Base-by-base conservation (phyloP, 768 basidiomycete species). In the Panaeolus cyanescens region DNA sequence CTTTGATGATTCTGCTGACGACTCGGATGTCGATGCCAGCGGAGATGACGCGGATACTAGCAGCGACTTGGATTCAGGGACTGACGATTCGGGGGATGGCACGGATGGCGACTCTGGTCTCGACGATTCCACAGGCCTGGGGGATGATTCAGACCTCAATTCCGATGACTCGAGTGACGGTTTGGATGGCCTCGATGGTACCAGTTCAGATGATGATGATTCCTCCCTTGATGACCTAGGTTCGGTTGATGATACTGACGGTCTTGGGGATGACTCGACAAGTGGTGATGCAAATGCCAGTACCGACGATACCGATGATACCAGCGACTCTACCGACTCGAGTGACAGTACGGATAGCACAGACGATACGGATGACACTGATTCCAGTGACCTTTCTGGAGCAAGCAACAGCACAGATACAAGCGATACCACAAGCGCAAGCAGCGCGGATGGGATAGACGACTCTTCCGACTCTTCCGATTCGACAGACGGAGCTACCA, bases 381-480 rank as follows among this genome's bases (percentile, higher is more conserved):
- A 34, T n/a, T n/a, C n/a, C n/a, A n/a, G n/a, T n/a, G n/a, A n/a
- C n/a, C n/a, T n/a, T n/a, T n/a, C n/a, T n/a, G n/a, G n/a, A n/a
- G n/a, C n/a, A n/a, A n/a, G 25, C 17, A 22, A 25, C n/a, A n/a
- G 13, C 32, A 28, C 53, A 10, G 53, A 54, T 8, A 32, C 8
- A 13, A 54, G 28, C 32, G 53, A 54, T n/a, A n/a, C 10, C 30
- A 60, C 62, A 22, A 64, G 65, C 34, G 22, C 64, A 32, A 54
- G 58, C 56, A 54, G 20, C 32, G 25, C 54, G 7, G 61, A 58
- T 37, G 62, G 62, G 56, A 63, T 39, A 8, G 62, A 64, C 30
- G 60, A 56, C 54, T 54, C 55, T 25, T 62, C 54, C 8, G 64
- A 65, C 55, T 25, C 20, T 5, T 15, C 40, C n/a, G 61, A 60